A percentile compares a stretch with the other conserved stretches of the same genome.
phyloP scores from a whole-genome alignment of 345 rosid genomes.

The Hibiscus trionum region DNA sequence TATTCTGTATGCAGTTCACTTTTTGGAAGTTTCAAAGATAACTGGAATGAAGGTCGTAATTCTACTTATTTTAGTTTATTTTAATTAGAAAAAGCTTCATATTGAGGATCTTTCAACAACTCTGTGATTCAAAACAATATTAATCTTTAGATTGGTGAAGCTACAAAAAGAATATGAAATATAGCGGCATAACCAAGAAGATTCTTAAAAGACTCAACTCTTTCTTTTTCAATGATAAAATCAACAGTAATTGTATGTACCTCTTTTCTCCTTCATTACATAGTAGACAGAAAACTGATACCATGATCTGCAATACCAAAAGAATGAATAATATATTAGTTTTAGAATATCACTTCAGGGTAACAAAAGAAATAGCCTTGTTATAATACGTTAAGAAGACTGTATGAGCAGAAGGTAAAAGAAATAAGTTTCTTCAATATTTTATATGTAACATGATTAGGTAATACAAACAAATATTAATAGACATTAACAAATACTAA shows the following conservation, averaged over 20 bases:
- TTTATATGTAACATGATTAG: background rate
- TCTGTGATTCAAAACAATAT: background rate
- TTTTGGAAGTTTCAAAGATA: background rate
- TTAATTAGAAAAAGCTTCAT: background rate
- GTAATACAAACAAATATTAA: background rate
- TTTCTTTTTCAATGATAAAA: background rate
- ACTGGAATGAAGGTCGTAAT: background rate
- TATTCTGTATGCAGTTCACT: conserved; percentile 6
- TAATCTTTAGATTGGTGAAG: background rate
- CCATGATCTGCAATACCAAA: background rate
- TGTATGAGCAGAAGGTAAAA: background rate
- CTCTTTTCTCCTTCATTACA: background rate
- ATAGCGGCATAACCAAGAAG: conserved; percentile 3
- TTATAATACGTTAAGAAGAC: background rate
- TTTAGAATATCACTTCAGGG: background rate
- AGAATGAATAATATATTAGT: background rate
- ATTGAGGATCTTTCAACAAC: background rate
- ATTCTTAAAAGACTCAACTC: background rate
- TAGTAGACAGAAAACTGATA: background rate
- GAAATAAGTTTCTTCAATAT: background rate
- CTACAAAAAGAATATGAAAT: background rate
- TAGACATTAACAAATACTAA: background rate
- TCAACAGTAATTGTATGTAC: too few relatives aligned
- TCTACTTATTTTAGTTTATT: background rate
- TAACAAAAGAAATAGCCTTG: background rate